Evolutionary conservation across 768 basidiomycete species (phyloP).

Genomic region (Lepiota brunneoincarnata): DNA sequence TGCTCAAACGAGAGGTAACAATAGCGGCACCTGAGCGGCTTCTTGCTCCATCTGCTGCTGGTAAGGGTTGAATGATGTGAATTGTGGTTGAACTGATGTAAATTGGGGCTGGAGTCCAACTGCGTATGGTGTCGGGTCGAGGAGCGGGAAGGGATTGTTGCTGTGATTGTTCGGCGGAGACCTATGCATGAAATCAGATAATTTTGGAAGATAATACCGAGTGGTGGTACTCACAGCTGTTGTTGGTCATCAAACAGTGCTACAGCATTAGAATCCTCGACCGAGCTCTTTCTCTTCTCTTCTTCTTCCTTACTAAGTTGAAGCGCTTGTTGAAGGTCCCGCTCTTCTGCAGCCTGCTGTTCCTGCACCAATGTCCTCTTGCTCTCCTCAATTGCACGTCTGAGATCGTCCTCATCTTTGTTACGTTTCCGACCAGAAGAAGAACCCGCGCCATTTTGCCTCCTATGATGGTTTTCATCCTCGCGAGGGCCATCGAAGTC

Average conservation of each 20-base stretch:
- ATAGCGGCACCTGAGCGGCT: constrained; percentile 54
- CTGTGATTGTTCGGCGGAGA: constrained; percentile 27
- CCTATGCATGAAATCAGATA: constrained; percentile 20
- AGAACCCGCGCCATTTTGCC: constrained; percentile 18
- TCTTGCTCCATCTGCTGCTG: constrained; percentile 93
- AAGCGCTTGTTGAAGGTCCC: constrained; percentile 82
- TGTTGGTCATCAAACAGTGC: constrained; percentile 85
- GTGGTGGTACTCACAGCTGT: constrained; percentile 56
- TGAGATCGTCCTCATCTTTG: constrained; percentile 81
- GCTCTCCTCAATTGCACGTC: constrained; percentile 85
- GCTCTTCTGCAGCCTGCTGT: constrained; percentile 70
- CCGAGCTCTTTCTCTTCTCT: constrained; percentile 61
- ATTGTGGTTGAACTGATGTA: constrained; percentile 69
- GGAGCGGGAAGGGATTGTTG: constrained; percentile 61
- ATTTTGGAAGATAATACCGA: background rate
- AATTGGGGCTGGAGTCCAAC: constrained; percentile 54
- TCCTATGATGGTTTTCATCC: constrained; percentile 44
- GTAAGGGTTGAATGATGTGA: constrained; percentile 89
- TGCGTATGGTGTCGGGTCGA: constrained; percentile 59
- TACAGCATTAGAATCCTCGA: constrained; percentile 70
- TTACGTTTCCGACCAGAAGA: constrained; percentile 29
- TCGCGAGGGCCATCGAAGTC: constrained; percentile 18
- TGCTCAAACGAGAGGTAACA: constrained; percentile 25
- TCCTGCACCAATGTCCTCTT: constrained; percentile 73
- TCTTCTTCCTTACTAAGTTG: constrained; percentile 91